Conservation (phyloP, 768 basidiomycete species). For the Austroboletus eburneus region DNA sequence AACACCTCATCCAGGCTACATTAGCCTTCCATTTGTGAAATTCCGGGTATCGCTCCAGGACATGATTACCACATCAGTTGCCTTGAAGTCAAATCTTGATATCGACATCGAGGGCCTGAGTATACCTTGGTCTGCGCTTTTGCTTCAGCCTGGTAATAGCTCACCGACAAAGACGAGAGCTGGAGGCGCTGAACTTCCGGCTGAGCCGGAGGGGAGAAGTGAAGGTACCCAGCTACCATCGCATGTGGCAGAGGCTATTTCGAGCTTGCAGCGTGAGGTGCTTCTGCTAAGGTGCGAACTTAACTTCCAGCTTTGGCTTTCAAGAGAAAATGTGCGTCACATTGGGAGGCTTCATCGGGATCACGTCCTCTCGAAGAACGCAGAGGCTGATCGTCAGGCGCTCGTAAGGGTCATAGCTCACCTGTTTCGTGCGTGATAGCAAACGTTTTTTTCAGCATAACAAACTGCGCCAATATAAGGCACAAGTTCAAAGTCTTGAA, state of each 20-base stretch:
- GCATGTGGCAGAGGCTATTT: conserved; percentile 61
- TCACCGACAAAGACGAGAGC: conserved; percentile 26
- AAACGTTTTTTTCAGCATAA: conserved; percentile 54
- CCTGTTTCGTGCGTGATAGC: not conserved
- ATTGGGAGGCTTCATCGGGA: conserved; percentile 78
- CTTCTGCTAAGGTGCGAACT: conserved; percentile 74
- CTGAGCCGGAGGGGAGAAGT: conserved; percentile 11
- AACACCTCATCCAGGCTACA: conserved; percentile 33
- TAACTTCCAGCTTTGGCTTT: conserved; percentile 82
- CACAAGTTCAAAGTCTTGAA: conserved; percentile 62
- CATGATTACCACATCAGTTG: conserved; percentile 69
- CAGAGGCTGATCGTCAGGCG: conserved; percentile 78
- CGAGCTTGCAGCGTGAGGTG: conserved; percentile 70
- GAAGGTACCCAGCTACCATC: conserved; percentile 33
- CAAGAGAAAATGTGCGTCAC: conserved; percentile 76
- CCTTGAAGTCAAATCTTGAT: conserved; percentile 66
- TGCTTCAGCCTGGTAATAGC: conserved; percentile 37
- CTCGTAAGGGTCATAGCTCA: conserved; percentile 47
- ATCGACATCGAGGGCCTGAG: conserved; percentile 53
- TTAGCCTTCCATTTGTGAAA: conserved; percentile 31
- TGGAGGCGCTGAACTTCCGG: conserved; percentile 11
- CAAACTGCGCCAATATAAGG: conserved; percentile 72
- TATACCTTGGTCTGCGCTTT: conserved; percentile 46
- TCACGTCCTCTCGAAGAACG: conserved; percentile 64
- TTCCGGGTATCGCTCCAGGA: conserved; percentile 61